phyloP scores from a whole-genome alignment of 192 early-diverging fungal genomes.

The Gamsiella multidivaricata region DNA sequence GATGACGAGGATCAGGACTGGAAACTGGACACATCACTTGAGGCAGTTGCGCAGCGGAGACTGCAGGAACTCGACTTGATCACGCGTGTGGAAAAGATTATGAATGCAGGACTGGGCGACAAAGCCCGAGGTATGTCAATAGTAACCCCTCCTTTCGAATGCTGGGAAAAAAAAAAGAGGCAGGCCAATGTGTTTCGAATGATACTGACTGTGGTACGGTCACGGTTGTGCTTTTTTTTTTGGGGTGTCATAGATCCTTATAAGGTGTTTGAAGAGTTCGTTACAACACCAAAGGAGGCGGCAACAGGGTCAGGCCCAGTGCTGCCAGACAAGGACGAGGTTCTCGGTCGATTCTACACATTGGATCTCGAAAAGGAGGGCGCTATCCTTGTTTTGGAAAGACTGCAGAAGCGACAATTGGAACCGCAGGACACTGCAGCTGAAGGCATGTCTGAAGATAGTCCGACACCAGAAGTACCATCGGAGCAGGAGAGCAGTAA shows the following conservation, averaged over 20 bases:
- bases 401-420: constrained; percentile 22
- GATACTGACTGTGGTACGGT: too few relatives aligned
- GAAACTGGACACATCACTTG: constrained; percentile 82
- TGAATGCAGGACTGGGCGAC: constrained; percentile 45
- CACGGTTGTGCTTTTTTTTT: neutral
- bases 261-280: constrained; percentile 45
- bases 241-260: constrained; percentile 30
- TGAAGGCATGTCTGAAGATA: neutral
- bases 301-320: neutral
- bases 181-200: neutral
- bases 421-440: too few relatives aligned
- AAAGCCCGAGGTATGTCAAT: constrained; percentile 43
- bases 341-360: constrained; percentile 42
- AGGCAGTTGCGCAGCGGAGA: constrained; percentile 78
- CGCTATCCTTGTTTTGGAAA: constrained; percentile 34
- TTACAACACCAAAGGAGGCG: constrained; percentile 7
- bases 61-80: constrained; percentile 69
- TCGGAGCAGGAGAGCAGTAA: neutral
- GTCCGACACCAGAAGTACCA: neutral
- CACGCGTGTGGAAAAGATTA: constrained; percentile 52
- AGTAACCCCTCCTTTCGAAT: too few relatives aligned
- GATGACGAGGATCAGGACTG: constrained; percentile 77
- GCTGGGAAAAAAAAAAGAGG: neutral
- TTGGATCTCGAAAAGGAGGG: constrained; percentile 51
- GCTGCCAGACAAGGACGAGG: constrained; percentile 46